phyloP scores from a whole-genome alignment of 2,329 filamentous ascomycete genomes.

The Sclerotinia borealis region DNA sequence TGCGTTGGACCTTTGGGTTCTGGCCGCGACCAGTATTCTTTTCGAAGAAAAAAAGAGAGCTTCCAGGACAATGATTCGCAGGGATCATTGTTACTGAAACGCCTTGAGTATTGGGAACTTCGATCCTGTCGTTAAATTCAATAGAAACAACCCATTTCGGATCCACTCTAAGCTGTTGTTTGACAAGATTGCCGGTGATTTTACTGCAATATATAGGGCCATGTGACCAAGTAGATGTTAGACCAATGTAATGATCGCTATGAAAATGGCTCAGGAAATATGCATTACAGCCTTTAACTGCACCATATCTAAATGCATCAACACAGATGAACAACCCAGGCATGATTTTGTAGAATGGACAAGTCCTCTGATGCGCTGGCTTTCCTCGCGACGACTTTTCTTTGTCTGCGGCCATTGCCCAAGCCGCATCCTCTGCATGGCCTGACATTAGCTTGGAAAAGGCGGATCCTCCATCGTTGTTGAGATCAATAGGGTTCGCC shows the following conservation, averaged over 20 bases:
- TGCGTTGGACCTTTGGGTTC: slow-evolving; percentile 61
- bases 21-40: slow-evolving; percentile 60
- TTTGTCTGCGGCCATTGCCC: slow-evolving; percentile 77
- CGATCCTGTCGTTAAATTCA: slow-evolving; percentile 73
- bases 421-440: slow-evolving; percentile 84
- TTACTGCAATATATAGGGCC: slow-evolving; percentile 95
- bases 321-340: slow-evolving; percentile 89
- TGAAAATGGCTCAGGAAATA: slow-evolving; percentile 99
- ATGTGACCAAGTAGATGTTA: slow-evolving; percentile 83
- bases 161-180: slow-evolving; percentile 78
- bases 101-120: slow-evolving; percentile 76
- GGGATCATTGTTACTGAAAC: slow-evolving; percentile 90
- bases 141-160: slow-evolving; percentile 79
- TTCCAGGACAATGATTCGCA: slow-evolving; percentile 94
- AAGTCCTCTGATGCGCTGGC: slow-evolving; percentile 81
- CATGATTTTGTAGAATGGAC: slow-evolving; percentile 98
- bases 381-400: slow-evolving; percentile 76
- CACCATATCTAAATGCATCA: slow-evolving; percentile 92
- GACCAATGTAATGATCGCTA: slow-evolving; percentile 91
- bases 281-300: slow-evolving; percentile 83
- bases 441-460: slow-evolving; percentile 92
- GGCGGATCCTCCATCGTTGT: slow-evolving; percentile 53
- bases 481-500: slow-evolving; percentile 64
- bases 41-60: slow-evolving; percentile 88
- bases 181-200: slow-evolving; percentile 84